Evolutionary conservation across 163 green algal genomes (phyloP).

Genomic region (Picocystis sp.): DNA sequence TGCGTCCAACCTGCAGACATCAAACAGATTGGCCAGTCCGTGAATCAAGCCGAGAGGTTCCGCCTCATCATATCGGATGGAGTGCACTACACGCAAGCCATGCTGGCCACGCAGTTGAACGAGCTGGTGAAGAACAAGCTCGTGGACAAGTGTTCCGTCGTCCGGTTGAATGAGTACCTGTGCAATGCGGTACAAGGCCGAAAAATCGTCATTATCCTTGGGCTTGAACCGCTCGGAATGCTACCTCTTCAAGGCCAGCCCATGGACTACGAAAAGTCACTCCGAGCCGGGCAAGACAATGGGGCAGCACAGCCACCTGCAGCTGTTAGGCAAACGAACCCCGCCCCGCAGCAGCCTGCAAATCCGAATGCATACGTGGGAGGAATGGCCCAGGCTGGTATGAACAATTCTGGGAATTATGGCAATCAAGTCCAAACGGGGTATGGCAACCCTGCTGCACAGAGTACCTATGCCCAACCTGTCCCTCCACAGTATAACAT

Average conservation of each 20-base stretch:
- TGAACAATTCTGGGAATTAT: too few relatives aligned
- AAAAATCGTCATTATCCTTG: background rate
- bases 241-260: too few relatives aligned
- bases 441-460: too few relatives aligned
- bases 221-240: background rate
- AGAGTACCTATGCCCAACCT: too few relatives aligned
- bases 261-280: too few relatives aligned
- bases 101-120: conserved; percentile 67
- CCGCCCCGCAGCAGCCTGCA: too few relatives aligned
- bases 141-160: conserved; percentile 33
- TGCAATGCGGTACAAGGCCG: conserved; percentile 33
- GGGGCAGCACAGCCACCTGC: too few relatives aligned
- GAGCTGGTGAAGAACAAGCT: conserved; percentile 25
- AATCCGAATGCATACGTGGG: too few relatives aligned
- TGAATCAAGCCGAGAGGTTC: conserved; percentile 16
- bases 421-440: too few relatives aligned
- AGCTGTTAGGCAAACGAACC: too few relatives aligned
- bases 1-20: conserved; percentile 2
- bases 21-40: conserved; percentile 10
- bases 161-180: conserved; percentile 58
- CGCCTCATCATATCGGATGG: conserved; percentile 42
- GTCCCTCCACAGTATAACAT: background rate
- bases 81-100: conserved; percentile 27
- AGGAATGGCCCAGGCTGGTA: too few relatives aligned
- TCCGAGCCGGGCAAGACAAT: too few relatives aligned